Evolutionary conservation across 371 early-diverging fungal genomes (phyloP).

Genomic region (Pancytospora epiphaga): DNA sequence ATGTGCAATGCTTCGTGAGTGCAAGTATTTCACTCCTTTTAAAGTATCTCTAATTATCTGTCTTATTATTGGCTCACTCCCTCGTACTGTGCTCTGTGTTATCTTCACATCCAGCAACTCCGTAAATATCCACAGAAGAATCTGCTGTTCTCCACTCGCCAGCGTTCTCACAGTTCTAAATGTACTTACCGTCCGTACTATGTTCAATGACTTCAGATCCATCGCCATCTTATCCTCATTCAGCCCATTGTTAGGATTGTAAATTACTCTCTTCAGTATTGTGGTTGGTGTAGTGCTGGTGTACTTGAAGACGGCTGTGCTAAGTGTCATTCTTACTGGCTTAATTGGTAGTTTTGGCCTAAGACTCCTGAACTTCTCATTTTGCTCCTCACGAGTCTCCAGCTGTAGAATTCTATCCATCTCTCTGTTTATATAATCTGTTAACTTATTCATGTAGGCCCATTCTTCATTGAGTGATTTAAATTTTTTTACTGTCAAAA

Average conservation of each 20-base stretch:
- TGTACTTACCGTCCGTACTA: slow-evolving; percentile 52
- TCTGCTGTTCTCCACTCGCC: slow-evolving; percentile 42
- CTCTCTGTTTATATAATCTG: slow-evolving; percentile 42
- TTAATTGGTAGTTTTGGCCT: slow-evolving; percentile 35
- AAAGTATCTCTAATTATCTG: slow-evolving; percentile 51
- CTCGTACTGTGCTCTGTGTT: slow-evolving; percentile 32
- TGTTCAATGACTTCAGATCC: slow-evolving; percentile 29
- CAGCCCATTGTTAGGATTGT: slow-evolving; percentile 38
- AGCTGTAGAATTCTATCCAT: slow-evolving; percentile 46
- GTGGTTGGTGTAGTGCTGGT: slow-evolving; percentile 14
- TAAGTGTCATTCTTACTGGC: slow-evolving; percentile 55
- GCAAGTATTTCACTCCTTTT: slow-evolving; percentile 55
- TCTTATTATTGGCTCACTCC: slow-evolving; percentile 55
- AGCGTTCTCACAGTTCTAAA: slow-evolving; percentile 24
- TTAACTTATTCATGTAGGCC: neutral
- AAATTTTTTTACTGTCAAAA: slow-evolving; percentile 1
- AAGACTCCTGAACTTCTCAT: slow-evolving; percentile 43
- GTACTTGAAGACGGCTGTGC: slow-evolving; percentile 52
- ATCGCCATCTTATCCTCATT: slow-evolving; percentile 55
- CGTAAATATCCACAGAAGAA: slow-evolving; percentile 59
- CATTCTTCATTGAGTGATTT: neutral
- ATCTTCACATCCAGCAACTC: slow-evolving; percentile 56
- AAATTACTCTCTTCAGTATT: slow-evolving; percentile 58
- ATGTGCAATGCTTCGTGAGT: slow-evolving; percentile 56
- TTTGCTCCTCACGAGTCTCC: slow-evolving; percentile 47